phyloP scores from a whole-genome alignment of 1,284 basidiomycete genomes.

The Pseudozyma flocculosa region DNA sequence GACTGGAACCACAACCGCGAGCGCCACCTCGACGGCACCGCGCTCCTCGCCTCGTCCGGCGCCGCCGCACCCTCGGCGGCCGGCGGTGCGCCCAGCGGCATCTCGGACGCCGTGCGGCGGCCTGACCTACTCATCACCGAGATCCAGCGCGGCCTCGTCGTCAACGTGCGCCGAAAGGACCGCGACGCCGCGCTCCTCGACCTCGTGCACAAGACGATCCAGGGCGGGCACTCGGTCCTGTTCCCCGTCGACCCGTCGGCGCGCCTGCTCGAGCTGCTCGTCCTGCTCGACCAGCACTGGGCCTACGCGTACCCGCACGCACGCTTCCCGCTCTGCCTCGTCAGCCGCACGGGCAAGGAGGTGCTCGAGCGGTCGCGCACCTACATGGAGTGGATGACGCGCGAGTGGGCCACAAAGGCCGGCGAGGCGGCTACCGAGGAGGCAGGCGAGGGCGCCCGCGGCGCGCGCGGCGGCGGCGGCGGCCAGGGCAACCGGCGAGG shows the following conservation, averaged over 20 bases:
- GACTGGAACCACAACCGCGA: slow-evolving; percentile 96
- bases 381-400: slow-evolving; percentile 99
- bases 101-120: slow-evolving; percentile 42
- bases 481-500: not conserved
- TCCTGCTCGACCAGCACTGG: slow-evolving; percentile 97
- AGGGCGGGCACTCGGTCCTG: slow-evolving; percentile 75
- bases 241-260: slow-evolving; percentile 92
- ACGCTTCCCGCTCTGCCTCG: slow-evolving; percentile 71
- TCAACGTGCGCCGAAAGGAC: slow-evolving; percentile 84
- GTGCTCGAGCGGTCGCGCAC: slow-evolving; percentile 91
- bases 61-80: slow-evolving; percentile 9
- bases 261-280: slow-evolving; percentile 86
- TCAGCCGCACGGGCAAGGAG: slow-evolving; percentile 85
- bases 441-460: too few species aligned
- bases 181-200: slow-evolving; percentile 68
- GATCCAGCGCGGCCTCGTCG: slow-evolving; percentile 73
- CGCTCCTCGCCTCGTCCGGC: slow-evolving; percentile 58
- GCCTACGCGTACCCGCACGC: slow-evolving; percentile 71
- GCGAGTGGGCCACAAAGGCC: slow-evolving; percentile 67
- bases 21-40: slow-evolving; percentile 91
- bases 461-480: not conserved
- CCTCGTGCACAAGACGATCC: slow-evolving; percentile 79
- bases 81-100: slow-evolving; percentile 11
- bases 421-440: slow-evolving; percentile 24
- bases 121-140: slow-evolving; percentile 80